phyloP scores from a whole-genome alignment of 2,329 filamentous ascomycete genomes.

The Monosporascus sp. region DNA sequence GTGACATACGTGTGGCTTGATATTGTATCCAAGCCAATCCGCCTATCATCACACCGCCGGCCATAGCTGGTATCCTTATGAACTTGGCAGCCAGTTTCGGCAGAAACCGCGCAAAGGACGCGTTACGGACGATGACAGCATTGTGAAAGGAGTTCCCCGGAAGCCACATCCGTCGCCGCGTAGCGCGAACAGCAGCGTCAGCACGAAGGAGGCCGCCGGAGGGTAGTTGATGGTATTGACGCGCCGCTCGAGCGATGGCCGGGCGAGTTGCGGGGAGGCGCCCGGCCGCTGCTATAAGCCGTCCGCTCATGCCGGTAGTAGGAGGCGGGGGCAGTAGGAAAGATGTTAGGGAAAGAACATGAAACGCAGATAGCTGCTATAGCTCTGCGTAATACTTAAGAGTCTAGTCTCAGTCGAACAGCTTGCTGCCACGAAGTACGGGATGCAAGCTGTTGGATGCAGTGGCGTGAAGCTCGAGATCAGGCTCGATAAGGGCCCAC shows the following conservation, averaged over 20 bases:
- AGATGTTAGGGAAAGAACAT: constrained; percentile 17
- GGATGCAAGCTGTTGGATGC: constrained; percentile 1
- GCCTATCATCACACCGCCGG: constrained; percentile 82
- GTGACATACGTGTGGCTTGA: constrained; percentile 73
- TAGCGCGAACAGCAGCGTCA: constrained; percentile 56
- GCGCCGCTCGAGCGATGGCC: constrained; percentile 41
- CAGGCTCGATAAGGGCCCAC: background rate
- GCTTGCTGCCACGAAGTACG: too few relatives aligned
- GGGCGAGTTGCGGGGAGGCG: constrained; percentile 23
- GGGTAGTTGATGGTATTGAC: constrained; percentile 61
- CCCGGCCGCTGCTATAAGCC: constrained; percentile 29
- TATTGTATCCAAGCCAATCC: constrained; percentile 92
- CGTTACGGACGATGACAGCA: constrained; percentile 57
- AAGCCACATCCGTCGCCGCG: constrained; percentile 67
- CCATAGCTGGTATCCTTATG: constrained; percentile 79
- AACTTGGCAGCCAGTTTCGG: constrained; percentile 92
- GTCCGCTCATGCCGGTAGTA: constrained; percentile 29
- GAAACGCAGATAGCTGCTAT: constrained; percentile 9
- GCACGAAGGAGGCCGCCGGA: constrained; percentile 64
- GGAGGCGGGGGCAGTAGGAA: constrained; percentile 25
- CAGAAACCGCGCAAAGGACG: constrained; percentile 60
- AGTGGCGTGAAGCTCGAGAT: constrained; percentile 11
- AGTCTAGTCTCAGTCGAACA: background rate
- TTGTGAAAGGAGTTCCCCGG: constrained; percentile 82
- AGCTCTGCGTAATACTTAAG: background rate